Conservation (phyloP, 2,329 filamentous ascomycete species). For the Colletotrichum truncatum region DNA sequence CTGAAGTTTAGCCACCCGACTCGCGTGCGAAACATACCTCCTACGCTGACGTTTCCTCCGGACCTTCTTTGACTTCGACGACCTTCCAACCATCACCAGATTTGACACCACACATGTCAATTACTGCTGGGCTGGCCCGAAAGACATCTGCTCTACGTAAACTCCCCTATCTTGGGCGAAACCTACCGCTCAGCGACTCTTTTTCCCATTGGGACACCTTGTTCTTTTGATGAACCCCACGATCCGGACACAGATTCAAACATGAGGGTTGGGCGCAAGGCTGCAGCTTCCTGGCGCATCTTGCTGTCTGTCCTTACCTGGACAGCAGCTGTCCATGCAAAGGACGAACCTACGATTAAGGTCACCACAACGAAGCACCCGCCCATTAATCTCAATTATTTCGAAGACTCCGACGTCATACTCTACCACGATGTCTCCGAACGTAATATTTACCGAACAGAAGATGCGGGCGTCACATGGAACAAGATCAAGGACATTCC, state of each 20-base stretch:
- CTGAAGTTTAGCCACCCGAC: slow-evolving; percentile 32
- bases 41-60: slow-evolving; percentile 31
- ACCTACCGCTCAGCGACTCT: background rate
- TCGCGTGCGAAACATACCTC: slow-evolving; percentile 32
- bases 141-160: background rate
- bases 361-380: slow-evolving; percentile 71
- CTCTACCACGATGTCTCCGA: slow-evolving; percentile 75
- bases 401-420: slow-evolving; percentile 86
- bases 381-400: slow-evolving; percentile 82
- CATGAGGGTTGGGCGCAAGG: slow-evolving; percentile 64
- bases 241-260: slow-evolving; percentile 46
- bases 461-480: slow-evolving; percentile 85
- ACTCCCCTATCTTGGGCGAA: slow-evolving; percentile 3
- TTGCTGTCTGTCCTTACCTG: slow-evolving; percentile 60
- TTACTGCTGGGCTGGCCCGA: slow-evolving; percentile 27
- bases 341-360: slow-evolving; percentile 73
- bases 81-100: slow-evolving; percentile 23
- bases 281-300: slow-evolving; percentile 56
- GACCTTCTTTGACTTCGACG: slow-evolving; percentile 19
- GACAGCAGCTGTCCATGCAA: slow-evolving; percentile 55
- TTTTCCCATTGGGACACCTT: background rate
- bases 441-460: slow-evolving; percentile 78
- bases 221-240: slow-evolving; percentile 53
- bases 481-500: slow-evolving; percentile 70
- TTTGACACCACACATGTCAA: slow-evolving; percentile 9